phyloP scores from a whole-genome alignment of 1,284 basidiomycete genomes.

The Fomes fomentarius region DNA sequence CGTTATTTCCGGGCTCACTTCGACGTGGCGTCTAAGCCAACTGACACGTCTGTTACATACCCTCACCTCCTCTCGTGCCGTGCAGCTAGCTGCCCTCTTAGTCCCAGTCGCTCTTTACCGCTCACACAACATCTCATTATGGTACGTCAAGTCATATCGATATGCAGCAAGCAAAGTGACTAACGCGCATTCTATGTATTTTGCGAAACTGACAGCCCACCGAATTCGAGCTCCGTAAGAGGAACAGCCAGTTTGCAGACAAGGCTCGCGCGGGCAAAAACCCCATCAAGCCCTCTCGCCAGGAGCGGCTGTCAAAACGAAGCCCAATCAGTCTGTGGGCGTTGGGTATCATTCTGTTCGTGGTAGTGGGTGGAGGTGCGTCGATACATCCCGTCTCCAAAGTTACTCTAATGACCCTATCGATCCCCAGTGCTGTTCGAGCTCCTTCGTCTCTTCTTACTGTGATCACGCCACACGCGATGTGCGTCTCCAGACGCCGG shows the following conservation, averaged over 20 bases:
- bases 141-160: slow-evolving; percentile 30
- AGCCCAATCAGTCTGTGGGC: slow-evolving; percentile 76
- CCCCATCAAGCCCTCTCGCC: slow-evolving; percentile 68
- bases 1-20: too few relatives aligned
- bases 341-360: slow-evolving; percentile 67
- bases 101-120: slow-evolving; percentile 25
- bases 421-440: slow-evolving; percentile 67
- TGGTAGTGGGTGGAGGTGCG: slow-evolving; percentile 77
- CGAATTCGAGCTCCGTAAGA: slow-evolving; percentile 78
- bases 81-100: neutral
- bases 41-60: slow-evolving; percentile 24
- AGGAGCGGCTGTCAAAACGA: slow-evolving; percentile 68
- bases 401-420: slow-evolving; percentile 4
- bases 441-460: slow-evolving; percentile 63
- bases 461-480: slow-evolving; percentile 42
- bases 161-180: neutral
- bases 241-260: slow-evolving; percentile 77
- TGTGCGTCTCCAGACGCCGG: neutral
- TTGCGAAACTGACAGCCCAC: slow-evolving; percentile 42
- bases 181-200: neutral
- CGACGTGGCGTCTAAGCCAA: slow-evolving; percentile 23
- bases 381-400: slow-evolving; percentile 11
- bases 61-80: neutral
- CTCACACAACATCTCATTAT: slow-evolving; percentile 29
- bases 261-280: slow-evolving; percentile 75